Conservation (phyloP, 2,329 filamentous ascomycete genomes). For the Aspergillus phoenicis region DNA sequence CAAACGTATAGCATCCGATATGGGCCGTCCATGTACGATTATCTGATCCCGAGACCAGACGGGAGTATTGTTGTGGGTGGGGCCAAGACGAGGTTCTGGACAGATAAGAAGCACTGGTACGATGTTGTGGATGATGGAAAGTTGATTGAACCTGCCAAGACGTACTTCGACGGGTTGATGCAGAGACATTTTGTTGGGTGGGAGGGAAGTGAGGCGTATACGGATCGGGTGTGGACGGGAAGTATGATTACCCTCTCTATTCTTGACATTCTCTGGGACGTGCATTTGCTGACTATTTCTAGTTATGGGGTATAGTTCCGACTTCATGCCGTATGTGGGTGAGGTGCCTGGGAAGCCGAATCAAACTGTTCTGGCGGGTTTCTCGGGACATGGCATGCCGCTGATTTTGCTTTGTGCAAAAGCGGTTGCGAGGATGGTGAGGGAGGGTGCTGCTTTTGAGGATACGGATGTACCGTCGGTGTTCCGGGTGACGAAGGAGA, state of each 20-base stretch:
- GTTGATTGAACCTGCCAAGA: constrained; percentile 50
- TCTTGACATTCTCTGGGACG: no score
- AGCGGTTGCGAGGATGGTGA: constrained; percentile 6
- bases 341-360: constrained; percentile 46
- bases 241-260: constrained; percentile 37
- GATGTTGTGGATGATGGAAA: constrained; percentile 47
- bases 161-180: constrained; percentile 44
- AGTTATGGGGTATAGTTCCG: constrained; percentile 48
- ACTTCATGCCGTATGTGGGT: constrained; percentile 58
- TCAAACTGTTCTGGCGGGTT: constrained; percentile 62
- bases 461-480: constrained; percentile 6
- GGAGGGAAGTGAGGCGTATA: constrained; percentile 36
- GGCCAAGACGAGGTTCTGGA: constrained; percentile 49
- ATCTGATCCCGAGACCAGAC: constrained; percentile 62
- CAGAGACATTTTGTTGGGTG: constrained; percentile 39
- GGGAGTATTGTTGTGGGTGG: constrained; percentile 64
- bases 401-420: constrained; percentile 9
- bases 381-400: constrained; percentile 70
- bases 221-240: constrained; percentile 38
- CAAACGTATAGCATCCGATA: constrained; percentile 59
- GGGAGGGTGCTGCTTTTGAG: neutral
- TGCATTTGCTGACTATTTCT: no score
- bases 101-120: constrained; percentile 47
- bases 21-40: constrained; percentile 53
- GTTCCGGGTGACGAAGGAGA: constrained; percentile 2